Evolutionary conservation across 345 rosid genomes (phyloP).

Genomic region (Garcia nutans): DNA sequence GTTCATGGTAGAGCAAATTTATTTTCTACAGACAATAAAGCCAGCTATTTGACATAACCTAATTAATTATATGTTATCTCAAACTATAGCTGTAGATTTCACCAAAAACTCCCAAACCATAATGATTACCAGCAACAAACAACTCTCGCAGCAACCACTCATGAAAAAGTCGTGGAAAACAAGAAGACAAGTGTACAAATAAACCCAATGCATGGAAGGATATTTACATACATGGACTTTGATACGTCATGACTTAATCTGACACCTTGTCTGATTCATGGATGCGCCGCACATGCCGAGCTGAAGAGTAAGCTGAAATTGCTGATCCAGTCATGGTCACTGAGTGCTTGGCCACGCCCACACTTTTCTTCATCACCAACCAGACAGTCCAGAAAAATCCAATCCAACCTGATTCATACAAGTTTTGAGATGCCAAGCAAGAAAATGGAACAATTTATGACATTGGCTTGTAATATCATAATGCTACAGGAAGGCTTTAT

Average conservation of each 20-base stretch:
- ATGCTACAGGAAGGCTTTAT: background rate
- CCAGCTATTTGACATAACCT: no score
- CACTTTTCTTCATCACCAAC: slow-evolving; percentile 62
- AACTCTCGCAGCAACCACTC: background rate
- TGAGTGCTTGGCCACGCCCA: slow-evolving; percentile 61
- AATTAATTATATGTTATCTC: no score
- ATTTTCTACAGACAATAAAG: no score
- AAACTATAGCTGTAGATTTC: background rate
- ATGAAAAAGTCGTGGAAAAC: background rate
- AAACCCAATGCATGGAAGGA: background rate
- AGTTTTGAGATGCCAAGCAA: slow-evolving; percentile 3
- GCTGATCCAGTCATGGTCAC: slow-evolving; percentile 55
- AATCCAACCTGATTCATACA: slow-evolving; percentile 70
- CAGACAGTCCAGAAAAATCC: slow-evolving; percentile 72
- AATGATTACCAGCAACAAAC: background rate
- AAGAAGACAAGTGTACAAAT: slow-evolving; percentile 1
- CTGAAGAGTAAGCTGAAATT: slow-evolving; percentile 47
- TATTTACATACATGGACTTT: background rate
- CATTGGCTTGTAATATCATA: background rate
- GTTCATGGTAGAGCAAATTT: no score
- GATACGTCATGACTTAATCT: slow-evolving; percentile 17
- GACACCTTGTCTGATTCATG: slow-evolving; percentile 19
- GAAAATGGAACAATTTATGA: background rate
- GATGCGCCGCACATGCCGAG: slow-evolving; percentile 27
- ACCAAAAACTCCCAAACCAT: slow-evolving; percentile 6